Conservation (phyloP, 1,284 basidiomycete genomes). For the Pascua sp. region DNA sequence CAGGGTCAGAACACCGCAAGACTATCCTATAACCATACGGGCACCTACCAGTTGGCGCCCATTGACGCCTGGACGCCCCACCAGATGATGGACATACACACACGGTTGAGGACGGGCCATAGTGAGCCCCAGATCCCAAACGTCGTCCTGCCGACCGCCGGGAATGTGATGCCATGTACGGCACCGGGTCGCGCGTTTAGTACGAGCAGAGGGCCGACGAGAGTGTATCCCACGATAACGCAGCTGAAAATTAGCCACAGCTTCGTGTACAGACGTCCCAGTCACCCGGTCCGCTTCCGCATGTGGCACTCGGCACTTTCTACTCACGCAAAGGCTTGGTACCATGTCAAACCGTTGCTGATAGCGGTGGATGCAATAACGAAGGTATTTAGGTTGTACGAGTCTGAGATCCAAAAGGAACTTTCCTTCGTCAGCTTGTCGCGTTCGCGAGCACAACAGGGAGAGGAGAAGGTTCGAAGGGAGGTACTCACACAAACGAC, state of each 20-base stretch:
- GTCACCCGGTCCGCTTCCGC: too few species aligned
- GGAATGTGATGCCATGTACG: conserved; percentile 66
- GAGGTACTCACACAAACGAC: conserved; percentile 25
- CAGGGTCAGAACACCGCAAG: too few species aligned
- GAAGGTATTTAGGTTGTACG: conserved; percentile 74
- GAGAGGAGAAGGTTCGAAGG: neutral
- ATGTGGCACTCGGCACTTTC: too few species aligned
- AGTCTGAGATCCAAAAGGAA: conserved; percentile 55
- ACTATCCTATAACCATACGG: neutral
- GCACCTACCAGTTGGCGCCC: conserved; percentile 55
- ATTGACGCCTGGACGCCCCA: conserved; percentile 78
- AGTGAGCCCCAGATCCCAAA: conserved; percentile 71
- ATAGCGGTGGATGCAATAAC: conserved; percentile 62
- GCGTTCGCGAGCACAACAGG: too few species aligned
- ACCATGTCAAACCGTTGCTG: conserved; percentile 70
- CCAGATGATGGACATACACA: conserved; percentile 58
- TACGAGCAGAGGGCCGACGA: conserved; percentile 70
- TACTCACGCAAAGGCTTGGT: conserved; percentile 55
- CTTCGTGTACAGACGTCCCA: conserved; percentile 56
- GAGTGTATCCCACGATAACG: conserved; percentile 70
- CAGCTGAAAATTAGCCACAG: conserved; percentile 50
- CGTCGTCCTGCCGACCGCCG: conserved; percentile 67
- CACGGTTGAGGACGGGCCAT: conserved; percentile 15
- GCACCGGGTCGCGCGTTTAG: conserved; percentile 72
- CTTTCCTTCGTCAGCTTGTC: neutral